Base-by-base conservation (phyloP, 1,139 yeast genomes). In the Meyerozyma guilliermondii region DNA sequence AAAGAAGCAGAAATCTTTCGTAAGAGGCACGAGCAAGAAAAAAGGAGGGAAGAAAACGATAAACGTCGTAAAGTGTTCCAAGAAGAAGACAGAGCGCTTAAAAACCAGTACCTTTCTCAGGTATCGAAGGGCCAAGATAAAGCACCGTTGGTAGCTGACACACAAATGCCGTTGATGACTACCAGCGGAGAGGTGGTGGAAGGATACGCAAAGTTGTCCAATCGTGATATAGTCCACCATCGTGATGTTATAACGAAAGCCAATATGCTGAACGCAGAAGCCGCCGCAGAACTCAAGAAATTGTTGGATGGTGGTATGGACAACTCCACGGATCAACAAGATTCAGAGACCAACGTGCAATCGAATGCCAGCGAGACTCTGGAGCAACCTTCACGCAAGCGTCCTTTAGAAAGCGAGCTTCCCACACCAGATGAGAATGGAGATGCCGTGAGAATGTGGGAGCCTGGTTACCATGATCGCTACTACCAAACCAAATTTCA, bases 1-100 rank as follows among this genome's bases (percentile, higher is more conserved):
- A 83, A 83, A 57, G 99, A 92, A 58, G 86, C 80, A 43, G 83
- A 76, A n/a, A 87, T 92, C 42, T 87, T 92, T 63, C 72, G 79
- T 45, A 74, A 75, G 43, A 75, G 87, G 51, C 81, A 80, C 51
- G 86, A 82, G 27, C 76, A 74, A 43, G 96, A 88, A 54, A 65
- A 68, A 37, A 74, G 94, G 48, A 71, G 83, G 47, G 81, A 78
- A 48, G 87, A 80, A 40, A 76, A 77, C 43, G 74, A 72, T 43
- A 80, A 83, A 52, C 73, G 91, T 51, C 74, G 91, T 47, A 31
- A 41, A 18, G 44, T 59, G 13, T 71, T 68, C 38, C 62, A 75
- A 51, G 67, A 72, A 45, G 71, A 74, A 55, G 76, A 71, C 20
- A 54, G 56, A 41, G 59, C 63, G 3, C 48, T 71, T 43, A 65